These are phyloP conservation scores for Heracleum sosnowskyi DNA, from an alignment of 129 eudicot genomes.

Conservation along the genomic window DNA sequence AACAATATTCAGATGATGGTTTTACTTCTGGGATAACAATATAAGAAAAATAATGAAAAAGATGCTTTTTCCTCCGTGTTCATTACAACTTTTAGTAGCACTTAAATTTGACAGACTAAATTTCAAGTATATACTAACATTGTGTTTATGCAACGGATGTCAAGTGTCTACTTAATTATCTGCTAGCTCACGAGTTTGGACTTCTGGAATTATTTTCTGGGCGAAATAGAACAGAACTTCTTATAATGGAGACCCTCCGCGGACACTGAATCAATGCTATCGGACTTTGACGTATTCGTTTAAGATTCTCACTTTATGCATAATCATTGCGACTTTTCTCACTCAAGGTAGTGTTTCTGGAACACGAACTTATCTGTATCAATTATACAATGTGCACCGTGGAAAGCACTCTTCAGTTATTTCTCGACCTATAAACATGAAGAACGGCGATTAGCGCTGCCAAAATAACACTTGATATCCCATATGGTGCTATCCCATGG, in stretches of 20 bases:
- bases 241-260: background rate
- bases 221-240: background rate
- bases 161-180: no score
- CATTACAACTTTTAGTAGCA: background rate
- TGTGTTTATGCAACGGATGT: background rate
- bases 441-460: background rate
- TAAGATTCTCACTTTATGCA: background rate
- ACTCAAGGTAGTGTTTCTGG: background rate
- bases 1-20: no score
- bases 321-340: background rate
- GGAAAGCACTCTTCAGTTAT: background rate
- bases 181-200: background rate
- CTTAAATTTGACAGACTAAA: background rate
- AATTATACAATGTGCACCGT: background rate
- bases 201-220: background rate
- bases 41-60: background rate
- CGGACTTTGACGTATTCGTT: background rate
- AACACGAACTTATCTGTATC: background rate
- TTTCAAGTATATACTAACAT: background rate
- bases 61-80: background rate
- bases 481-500: background rate
- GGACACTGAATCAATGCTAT: background rate
- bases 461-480: background rate
- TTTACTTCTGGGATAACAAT: no score
- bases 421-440: background rate